Percentiles rank a stretch among this genome's conserved stretches.
These are phyloP conservation scores for Aspergillus biplanus DNA, from an alignment of 495 filamentous ascomycete genomes.

Conservation along the genomic window DNA sequence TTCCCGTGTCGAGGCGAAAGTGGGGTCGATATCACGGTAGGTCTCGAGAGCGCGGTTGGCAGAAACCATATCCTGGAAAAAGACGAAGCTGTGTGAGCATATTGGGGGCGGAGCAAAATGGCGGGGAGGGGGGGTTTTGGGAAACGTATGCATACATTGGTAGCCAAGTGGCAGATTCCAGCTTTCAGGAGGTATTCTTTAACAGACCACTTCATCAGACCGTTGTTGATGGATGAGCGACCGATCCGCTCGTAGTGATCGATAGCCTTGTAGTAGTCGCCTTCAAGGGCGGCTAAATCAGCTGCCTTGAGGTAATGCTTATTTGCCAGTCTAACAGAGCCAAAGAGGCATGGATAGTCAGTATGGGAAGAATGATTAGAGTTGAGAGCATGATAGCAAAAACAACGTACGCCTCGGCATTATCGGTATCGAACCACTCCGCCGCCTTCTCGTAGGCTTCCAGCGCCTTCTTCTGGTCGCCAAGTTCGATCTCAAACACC, in stretches of 20 bases:
- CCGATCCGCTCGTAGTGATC: constrained; percentile 82
- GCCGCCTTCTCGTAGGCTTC: constrained; percentile 81
- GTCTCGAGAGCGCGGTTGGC: constrained; percentile 74
- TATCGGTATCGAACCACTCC: constrained; percentile 83
- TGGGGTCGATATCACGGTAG: constrained; percentile 80
- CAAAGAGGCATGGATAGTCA: background rate
- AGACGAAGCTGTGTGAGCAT: background rate
- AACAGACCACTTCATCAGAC: constrained; percentile 86
- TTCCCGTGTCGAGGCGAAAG: constrained; percentile 75
- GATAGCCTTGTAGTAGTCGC: constrained; percentile 79
- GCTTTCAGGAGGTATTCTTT: constrained; percentile 94
- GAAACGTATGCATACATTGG: constrained; percentile 48
- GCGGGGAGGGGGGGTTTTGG: background rate
- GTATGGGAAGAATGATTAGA: constrained; percentile 1
- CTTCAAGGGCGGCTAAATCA: constrained; percentile 79
- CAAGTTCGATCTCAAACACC: constrained; percentile 76
- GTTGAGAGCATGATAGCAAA: background rate
- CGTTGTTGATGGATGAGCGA: constrained; percentile 69
- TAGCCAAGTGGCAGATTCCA: constrained; percentile 79
- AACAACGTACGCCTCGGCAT: constrained; percentile 74
- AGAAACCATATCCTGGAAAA: constrained; percentile 66
- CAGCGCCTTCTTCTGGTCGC: constrained; percentile 74
- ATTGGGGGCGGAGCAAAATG: no score
- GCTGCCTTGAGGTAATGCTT: constrained; percentile 88
- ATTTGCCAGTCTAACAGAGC: constrained; percentile 69